Percentiles rank a stretch among this genome's conserved stretches.
phyloP scores from a whole-genome alignment of 192 early-diverging fungal genomes.

The Podila epigama region DNA sequence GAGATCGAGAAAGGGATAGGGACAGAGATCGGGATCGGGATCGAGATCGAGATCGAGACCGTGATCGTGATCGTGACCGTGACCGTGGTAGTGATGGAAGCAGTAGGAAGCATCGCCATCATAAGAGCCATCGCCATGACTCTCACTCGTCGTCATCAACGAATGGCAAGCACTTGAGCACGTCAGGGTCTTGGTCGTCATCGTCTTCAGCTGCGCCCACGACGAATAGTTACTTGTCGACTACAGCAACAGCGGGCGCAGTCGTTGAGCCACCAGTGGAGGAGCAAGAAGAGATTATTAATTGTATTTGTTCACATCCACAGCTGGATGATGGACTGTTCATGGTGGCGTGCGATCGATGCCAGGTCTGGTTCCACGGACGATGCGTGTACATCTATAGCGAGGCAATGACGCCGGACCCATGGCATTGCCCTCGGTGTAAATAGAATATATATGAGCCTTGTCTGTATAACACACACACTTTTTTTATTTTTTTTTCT shows the following conservation, averaged over 20 bases:
- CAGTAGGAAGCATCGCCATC: constrained; percentile 23
- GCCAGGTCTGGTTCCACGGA: constrained; percentile 71
- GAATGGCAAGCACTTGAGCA: constrained; percentile 6
- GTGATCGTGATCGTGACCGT: constrained; percentile 27
- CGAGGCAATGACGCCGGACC: constrained; percentile 39
- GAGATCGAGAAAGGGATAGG: constrained; percentile 18
- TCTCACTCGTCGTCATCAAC: constrained; percentile 7
- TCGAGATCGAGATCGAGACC: constrained; percentile 14
- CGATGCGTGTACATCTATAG: constrained; percentile 58
- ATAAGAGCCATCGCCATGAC: constrained; percentile 30
- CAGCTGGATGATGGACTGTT: constrained; percentile 65
- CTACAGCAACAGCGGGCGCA: constrained; percentile 1
- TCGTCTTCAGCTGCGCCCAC: background rate
- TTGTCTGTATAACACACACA: too few species aligned
- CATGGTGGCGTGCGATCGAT: constrained; percentile 70
- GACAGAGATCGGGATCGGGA: constrained; percentile 27
- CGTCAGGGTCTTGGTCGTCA: background rate
- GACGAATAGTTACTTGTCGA: background rate
- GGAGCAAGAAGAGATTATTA: constrained; percentile 51
- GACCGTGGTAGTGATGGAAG: constrained; percentile 15
- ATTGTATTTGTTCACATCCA: constrained; percentile 67
- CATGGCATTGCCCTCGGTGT: constrained; percentile 62
- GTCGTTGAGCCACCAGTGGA: background rate
- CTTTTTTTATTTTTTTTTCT: background rate
- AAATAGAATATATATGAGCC: background rate